Conservation (phyloP, 2,329 filamentous ascomycete species). For the Exophiala calicioides region DNA sequence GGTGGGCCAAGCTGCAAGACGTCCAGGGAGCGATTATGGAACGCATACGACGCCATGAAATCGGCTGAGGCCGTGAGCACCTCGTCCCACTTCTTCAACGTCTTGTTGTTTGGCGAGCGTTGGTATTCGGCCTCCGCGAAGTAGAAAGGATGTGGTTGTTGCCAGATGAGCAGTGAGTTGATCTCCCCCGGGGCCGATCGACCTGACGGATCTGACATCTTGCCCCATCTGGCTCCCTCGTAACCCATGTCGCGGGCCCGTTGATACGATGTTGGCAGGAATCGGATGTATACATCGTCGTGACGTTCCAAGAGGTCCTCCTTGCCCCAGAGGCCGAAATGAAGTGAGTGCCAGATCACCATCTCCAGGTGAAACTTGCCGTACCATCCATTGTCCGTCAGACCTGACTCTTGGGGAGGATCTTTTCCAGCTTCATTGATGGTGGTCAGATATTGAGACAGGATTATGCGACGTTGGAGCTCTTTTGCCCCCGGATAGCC, state of each 20-base stretch:
- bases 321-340: slow-evolving; percentile 44
- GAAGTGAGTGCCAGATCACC: slow-evolving; percentile 53
- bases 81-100: slow-evolving; percentile 55
- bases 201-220: slow-evolving; percentile 61
- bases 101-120: slow-evolving; percentile 45
- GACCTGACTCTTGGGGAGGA: slow-evolving; percentile 51
- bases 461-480: slow-evolving; percentile 55
- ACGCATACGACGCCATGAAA: slow-evolving; percentile 62
- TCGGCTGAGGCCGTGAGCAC: slow-evolving; percentile 56
- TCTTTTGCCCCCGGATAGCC: slow-evolving; percentile 44
- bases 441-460: slow-evolving; percentile 56
- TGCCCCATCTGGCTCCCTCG: slow-evolving; percentile 51
- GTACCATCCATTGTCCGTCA: slow-evolving; percentile 59
- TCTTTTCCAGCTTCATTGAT: slow-evolving; percentile 55
- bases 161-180: slow-evolving; percentile 63
- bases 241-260: slow-evolving; percentile 42
- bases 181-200: slow-evolving; percentile 61
- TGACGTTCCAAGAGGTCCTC: slow-evolving; percentile 45
- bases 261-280: slow-evolving; percentile 42
- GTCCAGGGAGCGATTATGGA: slow-evolving; percentile 53
- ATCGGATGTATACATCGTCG: slow-evolving; percentile 52
- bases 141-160: slow-evolving; percentile 63
- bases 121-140: slow-evolving; percentile 60
- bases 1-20: slow-evolving; percentile 57
- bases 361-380: slow-evolving; percentile 61